Base-by-base conservation (phyloP, 192 early-diverging fungal genomes). In the Radiomyces spectabilis region DNA sequence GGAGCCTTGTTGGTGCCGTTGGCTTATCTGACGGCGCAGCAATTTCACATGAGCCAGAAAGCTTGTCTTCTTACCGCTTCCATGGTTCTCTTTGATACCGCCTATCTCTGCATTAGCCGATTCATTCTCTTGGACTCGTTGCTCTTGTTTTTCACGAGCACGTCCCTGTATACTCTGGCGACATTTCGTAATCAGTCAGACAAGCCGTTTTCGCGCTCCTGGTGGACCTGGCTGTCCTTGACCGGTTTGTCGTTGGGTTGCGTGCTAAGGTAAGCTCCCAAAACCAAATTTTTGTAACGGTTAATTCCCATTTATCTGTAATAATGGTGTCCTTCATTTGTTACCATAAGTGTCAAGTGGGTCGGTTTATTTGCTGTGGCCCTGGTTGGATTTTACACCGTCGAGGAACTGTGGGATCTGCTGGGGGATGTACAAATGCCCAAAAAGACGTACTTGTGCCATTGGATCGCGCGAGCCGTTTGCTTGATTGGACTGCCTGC, bases 311-410 rank as follows among this genome's bases (percentile, higher is more conserved):
- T n/a, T n/a, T n/a, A n/a, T n/a, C n/a, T n/a, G 21, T 18, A 15
- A 35, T 13, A 29, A 39, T 41, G 35, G 21, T 40, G 15, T 54
- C 13, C 13, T 27, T 42, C 50, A 19, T 24, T 38, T 26, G 19
- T 10, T 44, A 41, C 48, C 12, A 16, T 38, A 31, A 61, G 85
- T 70, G 84, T 94, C 29, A 99, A 99, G 66, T 99, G 95, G 97
- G 92, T 99, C 29, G 97, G 97, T 0, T 65, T 96, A 24, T 91
- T 99, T 72, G 83, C 83, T 15, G 87, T 94, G 1, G 93, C 91
- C 2, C 67, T 97, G 8, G 91, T 97, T 42, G 95, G 94, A 4
- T 46, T 97, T 41, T 88, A 93, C 60, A 98, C 96, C 0, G 65
- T 98, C 8, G 84, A 92, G 41, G 92, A 97, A 49, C 77, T 98